Percentiles rank a stretch among this genome's conserved stretches.
phyloP scores from a whole-genome alignment of 2,329 filamentous ascomycete genomes.

The Botryotinia calthae region DNA sequence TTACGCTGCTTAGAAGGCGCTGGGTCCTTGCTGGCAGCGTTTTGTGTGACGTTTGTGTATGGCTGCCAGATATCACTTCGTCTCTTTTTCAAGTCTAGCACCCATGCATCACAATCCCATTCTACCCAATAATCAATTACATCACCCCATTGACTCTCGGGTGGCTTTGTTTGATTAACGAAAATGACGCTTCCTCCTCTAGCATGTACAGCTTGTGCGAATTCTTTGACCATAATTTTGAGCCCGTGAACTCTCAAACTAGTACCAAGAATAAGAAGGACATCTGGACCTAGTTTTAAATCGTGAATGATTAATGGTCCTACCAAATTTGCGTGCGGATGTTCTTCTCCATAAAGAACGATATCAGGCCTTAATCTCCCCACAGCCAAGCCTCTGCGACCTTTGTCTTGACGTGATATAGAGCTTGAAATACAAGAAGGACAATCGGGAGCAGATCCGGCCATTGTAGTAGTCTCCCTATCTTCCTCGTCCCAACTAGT shows the following conservation, averaged over 20 bases:
- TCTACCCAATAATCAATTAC: conserved; percentile 72
- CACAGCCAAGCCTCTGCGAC: conserved; percentile 65
- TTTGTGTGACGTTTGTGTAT: conserved; percentile 27
- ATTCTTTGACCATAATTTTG: conserved; percentile 68
- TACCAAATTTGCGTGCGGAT: conserved; percentile 66
- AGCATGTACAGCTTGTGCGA: conserved; percentile 65
- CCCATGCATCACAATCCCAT: conserved; percentile 75
- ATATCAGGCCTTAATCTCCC: conserved; percentile 70
- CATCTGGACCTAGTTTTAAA: conserved; percentile 60
- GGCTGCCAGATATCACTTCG: conserved; percentile 38
- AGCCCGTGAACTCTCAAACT: conserved; percentile 69
- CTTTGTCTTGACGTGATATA: conserved; percentile 59
- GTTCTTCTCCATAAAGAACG: conserved; percentile 71
- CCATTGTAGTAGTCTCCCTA: conserved; percentile 46
- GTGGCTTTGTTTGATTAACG: conserved; percentile 69
- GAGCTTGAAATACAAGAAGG: conserved; percentile 63
- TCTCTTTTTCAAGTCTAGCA: conserved; percentile 52
- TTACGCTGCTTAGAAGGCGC: conserved; percentile 7
- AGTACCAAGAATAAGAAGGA: conserved; percentile 68
- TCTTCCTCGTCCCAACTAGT: conserved; percentile 59
- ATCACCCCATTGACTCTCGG: conserved; percentile 70
- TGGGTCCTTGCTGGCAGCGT: conserved; percentile 24
- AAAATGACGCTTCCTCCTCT: conserved; percentile 68
- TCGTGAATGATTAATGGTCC: conserved; percentile 68
- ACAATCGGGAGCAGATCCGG: conserved; percentile 65